Conservation (phyloP, 768 basidiomycete genomes). For the Lactifluus echinatus region DNA sequence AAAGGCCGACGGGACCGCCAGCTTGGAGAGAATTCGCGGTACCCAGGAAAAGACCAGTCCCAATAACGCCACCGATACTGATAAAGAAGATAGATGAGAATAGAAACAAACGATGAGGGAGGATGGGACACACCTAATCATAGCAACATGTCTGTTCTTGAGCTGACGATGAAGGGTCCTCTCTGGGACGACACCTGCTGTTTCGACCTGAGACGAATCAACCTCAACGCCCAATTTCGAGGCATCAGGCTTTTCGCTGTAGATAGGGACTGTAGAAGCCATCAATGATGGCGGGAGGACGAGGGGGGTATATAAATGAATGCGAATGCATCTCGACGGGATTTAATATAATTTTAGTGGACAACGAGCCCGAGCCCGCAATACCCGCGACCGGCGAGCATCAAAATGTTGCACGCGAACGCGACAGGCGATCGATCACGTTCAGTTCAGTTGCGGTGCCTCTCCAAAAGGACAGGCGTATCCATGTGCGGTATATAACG, state of each 20-base stretch:
- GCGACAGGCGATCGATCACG: too few relatives aligned
- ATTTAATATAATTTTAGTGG: neutral
- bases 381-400: too few relatives aligned
- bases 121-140: conserved; percentile 53
- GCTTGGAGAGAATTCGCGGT: conserved; percentile 41
- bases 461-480: too few relatives aligned
- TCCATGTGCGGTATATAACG: too few relatives aligned
- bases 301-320: too few relatives aligned
- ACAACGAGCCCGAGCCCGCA: too few relatives aligned
- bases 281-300: conserved; percentile 21
- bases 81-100: too few relatives aligned
- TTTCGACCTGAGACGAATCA: neutral
- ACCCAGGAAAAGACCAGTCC: conserved; percentile 23
- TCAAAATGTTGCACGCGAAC: too few relatives aligned
- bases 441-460: too few relatives aligned
- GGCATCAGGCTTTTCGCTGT: conserved; percentile 3
- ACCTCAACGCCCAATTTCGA: neutral
- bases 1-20: conserved; percentile 69
- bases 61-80: conserved; percentile 34
- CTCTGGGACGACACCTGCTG: neutral
- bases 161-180: conserved; percentile 25
- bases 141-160: conserved; percentile 66
- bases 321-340: neutral
- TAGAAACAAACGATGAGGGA: neutral
- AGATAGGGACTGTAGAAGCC: conserved; percentile 14